phyloP scores from a whole-genome alignment of 805 yeast genomes.

The Hanseniaspora hatyaiensis region DNA sequence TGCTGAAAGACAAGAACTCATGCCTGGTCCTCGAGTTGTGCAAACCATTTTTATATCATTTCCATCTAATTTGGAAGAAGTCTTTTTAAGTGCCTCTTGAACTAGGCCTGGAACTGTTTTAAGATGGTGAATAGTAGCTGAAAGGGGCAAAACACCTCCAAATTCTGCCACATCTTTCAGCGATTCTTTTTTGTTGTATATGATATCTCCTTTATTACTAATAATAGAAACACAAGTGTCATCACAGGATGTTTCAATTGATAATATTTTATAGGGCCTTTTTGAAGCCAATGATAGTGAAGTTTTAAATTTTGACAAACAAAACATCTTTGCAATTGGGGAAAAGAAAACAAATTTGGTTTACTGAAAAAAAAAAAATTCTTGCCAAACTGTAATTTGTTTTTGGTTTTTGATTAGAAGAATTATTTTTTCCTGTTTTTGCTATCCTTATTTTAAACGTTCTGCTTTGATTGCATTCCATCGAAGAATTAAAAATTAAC shows the following conservation, averaged over 20 bases:
- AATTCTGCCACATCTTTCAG: slow-evolving; percentile 43
- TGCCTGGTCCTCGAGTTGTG: slow-evolving; percentile 93
- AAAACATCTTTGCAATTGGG: background rate
- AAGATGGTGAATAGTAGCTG: slow-evolving; percentile 74
- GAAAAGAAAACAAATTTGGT: no score
- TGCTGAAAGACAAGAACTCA: slow-evolving; percentile 76
- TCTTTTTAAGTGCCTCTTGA: slow-evolving; percentile 30
- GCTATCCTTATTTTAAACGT: no score
- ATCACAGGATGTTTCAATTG: slow-evolving; percentile 90
- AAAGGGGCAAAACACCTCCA: slow-evolving; percentile 85
- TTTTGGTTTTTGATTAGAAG: no score
- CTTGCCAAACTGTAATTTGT: no score
- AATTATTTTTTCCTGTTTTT: no score
- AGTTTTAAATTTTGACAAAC: background rate
- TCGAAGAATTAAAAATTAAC: no score
- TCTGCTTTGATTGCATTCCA: no score
- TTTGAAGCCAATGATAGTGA: background rate
- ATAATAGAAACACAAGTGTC: slow-evolving; percentile 82
- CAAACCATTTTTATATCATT: slow-evolving; percentile 60
- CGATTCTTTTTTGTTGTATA: slow-evolving; percentile 54
- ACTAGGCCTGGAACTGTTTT: slow-evolving; percentile 42
- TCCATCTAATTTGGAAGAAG: slow-evolving; percentile 17
- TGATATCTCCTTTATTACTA: slow-evolving; percentile 29
- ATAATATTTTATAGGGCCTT: slow-evolving; percentile 52
- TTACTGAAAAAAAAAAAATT: no score